Evolutionary conservation across 2,329 filamentous ascomycete genomes (phyloP), one percentile per base, ranked within the genome.

Genomic region (Dactylellina sp.): DNA sequence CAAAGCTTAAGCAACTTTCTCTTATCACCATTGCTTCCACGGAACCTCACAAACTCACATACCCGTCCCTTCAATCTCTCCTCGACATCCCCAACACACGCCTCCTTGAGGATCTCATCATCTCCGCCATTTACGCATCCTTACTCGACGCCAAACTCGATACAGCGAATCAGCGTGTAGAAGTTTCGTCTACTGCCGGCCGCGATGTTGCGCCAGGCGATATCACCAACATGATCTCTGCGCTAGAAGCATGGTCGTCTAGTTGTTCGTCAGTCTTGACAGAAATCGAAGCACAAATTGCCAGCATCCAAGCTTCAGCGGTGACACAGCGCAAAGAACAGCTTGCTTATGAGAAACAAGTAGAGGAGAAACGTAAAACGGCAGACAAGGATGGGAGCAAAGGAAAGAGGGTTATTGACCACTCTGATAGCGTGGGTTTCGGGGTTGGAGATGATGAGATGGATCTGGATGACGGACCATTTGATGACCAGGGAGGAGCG

Each of bases 1-100:
- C 89, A 76, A 99, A 99, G 83, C 90, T 99, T 46, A 91, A 92
- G 61, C 92, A 97, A 79, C 89, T 99, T 40, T 92, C 93, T 18
- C 88, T 99, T 75, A 86, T 99, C 49, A 90, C 91, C 0, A 88
- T 97, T 74, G 89, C 92, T 70, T 78, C 78, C 12, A 86, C 88
- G 74, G 86, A 89, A 75, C 85, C 86, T 50, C 81, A 83, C 63
- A 87, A 88, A 79, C 88, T 98, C 22, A 89, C 86, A 57, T 99
- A 99, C 82, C 80, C 84, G 18, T 83, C 86, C 32, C 87, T 98
- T 20, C 87, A 89, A 78, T 76, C 80, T 5, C 84, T 86, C 0
- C 88, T 99, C 47, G 87, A 86, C 62, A 88, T 98, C 14, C 79
- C 86, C 28, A 87, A 86, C 35, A 80, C 86, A 22, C 86, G 89